Base-by-base conservation (phyloP, 139 green algal species). In the Asterochloris erici region DNA sequence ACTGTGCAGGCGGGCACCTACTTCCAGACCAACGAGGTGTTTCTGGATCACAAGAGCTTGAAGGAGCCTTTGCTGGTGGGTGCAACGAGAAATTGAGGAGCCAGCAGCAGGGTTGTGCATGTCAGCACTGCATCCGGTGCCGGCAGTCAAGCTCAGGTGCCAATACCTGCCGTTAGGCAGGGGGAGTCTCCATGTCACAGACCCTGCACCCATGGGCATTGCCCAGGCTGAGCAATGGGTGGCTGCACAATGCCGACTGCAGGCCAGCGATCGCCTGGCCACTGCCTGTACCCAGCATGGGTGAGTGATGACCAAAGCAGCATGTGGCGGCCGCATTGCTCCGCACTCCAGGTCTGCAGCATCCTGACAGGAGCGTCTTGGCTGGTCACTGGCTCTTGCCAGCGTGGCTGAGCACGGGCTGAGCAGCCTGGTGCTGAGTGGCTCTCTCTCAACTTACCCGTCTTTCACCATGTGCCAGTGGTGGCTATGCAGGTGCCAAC, bases 1-100 rank as follows among this genome's bases (percentile, higher is more conserved):
- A 54, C 38, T 54, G 38, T 6, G 0, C 89, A 97, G 1, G 95
- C 96, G 73, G 94, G 93, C 21, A 97, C 94, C 4, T 97, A 96
- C 88, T 97, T 97, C 83, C 93, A 96, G 83, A 74, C 90, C 74
- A 94, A 92, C 63, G 91, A 95, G 86, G 81, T 94, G 66, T 96
- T 96, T 85, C 79, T 91, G 13, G 90, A 93, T 26, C 47, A 89
- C 9, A 29, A 38, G 23, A 91, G 77, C 0, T 63, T 89, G 11
- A 21, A 74, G 26, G 10, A 77, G 27, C 88, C 88, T 9, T 26
- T 92, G 17, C 74, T 68, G 73, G 85, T 92, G 68, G 73, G 71
- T 47, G 13, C n/a, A 0, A 19, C 12, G 21, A 13, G 13, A 29
- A 26, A 54, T 11, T 47, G 2, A 66, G 19, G n/a, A 14, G 11